Percentiles rank a stretch among this genome's conserved stretches.
Conservation (phyloP, 2,329 filamentous ascomycete species). For the Xylaria arbuscula region DNA sequence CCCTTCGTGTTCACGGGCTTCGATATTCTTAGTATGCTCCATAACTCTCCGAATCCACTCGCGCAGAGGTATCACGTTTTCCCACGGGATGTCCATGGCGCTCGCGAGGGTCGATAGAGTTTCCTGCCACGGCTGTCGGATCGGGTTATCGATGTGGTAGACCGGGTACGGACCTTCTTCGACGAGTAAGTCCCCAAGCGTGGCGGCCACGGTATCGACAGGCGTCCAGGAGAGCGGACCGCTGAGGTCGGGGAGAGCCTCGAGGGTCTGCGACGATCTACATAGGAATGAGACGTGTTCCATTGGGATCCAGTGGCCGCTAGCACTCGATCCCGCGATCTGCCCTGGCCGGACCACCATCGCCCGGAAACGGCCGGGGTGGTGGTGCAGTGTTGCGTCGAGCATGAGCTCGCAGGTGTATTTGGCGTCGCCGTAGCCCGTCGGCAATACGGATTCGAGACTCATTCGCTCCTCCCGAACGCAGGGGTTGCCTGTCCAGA, state of each 20-base stretch:
- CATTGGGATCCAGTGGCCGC: conserved; percentile 57
- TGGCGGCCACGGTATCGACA: conserved; percentile 25
- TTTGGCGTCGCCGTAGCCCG: conserved; percentile 59
- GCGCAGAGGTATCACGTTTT: conserved; percentile 39
- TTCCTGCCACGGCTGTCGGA: conserved; percentile 31
- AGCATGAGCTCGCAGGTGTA: conserved; percentile 59
- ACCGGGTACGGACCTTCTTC: neutral
- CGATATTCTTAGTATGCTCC: conserved; percentile 1
- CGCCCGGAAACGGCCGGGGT: conserved; percentile 39
- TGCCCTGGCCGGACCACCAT: conserved; percentile 57
- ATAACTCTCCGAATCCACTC: conserved; percentile 46
- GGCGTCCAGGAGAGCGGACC: conserved; percentile 38
- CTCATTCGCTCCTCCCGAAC: conserved; percentile 53
- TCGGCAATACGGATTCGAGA: conserved; percentile 47
- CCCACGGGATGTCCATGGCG: conserved; percentile 12
- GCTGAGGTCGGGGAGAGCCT: conserved; percentile 35
- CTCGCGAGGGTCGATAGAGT: conserved; percentile 7
- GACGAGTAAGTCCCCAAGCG: conserved; percentile 24
- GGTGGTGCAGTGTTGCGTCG: conserved; percentile 53
- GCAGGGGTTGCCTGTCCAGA: conserved; percentile 46
- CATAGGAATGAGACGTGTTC: conserved; percentile 59
- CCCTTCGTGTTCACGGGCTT: conserved; percentile 11
- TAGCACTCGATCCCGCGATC: conserved; percentile 55
- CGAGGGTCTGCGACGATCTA: conserved; percentile 54
- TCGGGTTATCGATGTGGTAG: conserved; percentile 38